Base-by-base conservation (phyloP, 345 rosid species). In the Chamaenerion angustifolium region DNA sequence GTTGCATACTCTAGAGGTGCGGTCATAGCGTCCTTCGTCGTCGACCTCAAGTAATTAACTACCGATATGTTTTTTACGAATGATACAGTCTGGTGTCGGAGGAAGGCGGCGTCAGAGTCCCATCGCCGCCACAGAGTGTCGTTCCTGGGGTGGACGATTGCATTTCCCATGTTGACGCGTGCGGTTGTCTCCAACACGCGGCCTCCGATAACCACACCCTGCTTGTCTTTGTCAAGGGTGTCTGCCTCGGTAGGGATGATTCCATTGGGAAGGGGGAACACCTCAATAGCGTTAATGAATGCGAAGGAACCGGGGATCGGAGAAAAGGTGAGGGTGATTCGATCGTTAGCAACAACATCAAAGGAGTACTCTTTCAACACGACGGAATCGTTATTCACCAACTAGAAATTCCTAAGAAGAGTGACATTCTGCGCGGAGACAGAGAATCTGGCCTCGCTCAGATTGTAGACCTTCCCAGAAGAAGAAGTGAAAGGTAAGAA, bases 91-190 rank as follows among this genome's bases (percentile, higher is more conserved):
- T n/a, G n/a, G n/a, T n/a, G n/a, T n/a, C n/a, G n/a, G n/a, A n/a
- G n/a, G n/a, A n/a, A n/a, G n/a, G n/a, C n/a, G n/a, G n/a, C 65
- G 73, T 85, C 97, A 2, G 85, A 56, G 49, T 58, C 80, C 97
- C 97, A 89, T 52, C 44, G 65, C 16, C 97, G 67, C 90, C 95
- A 83, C 51, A 83, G 59, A 19, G 71, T 48, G 56, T 89, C 97
- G 12, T 73, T 62, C 42, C 48, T 70, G 1, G 74, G 79, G 51
- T 15, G 12, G 48, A 89, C 95, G 1, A 57, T 58, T 4, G 55
- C 0, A 40, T 83, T 81, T n/a, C 97, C 95, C 97, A 89, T 89
- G 60, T 89, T 81, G 13, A 89, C 82, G 62, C 97, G 67, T 12
- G 69, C 64, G 51, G 79, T 80, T 0, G 86, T 83, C 82, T 85